Percentiles rank a stretch among this genome's conserved stretches.
These are phyloP conservation scores for Saururus chinensis DNA, from an alignment of 164 flowering plant genomes.

Conservation along the genomic window DNA sequence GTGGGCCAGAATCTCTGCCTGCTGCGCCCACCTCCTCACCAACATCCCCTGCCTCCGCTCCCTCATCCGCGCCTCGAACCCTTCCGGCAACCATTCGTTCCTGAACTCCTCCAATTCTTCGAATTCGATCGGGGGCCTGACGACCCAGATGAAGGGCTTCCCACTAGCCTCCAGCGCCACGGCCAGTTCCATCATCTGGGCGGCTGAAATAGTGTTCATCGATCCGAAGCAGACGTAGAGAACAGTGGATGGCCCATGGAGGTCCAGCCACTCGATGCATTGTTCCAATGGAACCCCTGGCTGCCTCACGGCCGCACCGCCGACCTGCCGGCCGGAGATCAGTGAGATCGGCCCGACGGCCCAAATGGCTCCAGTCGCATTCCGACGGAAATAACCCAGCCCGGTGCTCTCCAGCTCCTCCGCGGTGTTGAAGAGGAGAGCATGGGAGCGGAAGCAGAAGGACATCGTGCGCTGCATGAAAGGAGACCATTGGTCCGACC, in stretches of 20 bases:
- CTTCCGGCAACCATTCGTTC: conserved; percentile 15
- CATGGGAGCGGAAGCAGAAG: not conserved
- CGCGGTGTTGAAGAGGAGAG: conserved; percentile 28
- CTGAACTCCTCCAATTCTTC: conserved; percentile 11
- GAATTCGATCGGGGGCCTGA: conserved; percentile 19
- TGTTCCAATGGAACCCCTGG: conserved; percentile 4
- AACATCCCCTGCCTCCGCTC: conserved; percentile 6
- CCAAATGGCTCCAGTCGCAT: conserved; percentile 22
- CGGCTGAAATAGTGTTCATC: conserved; percentile 30
- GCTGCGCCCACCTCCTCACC: conserved; percentile 12
- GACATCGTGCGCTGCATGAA: not conserved
- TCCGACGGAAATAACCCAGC: conserved; percentile 20
- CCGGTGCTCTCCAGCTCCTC: conserved; percentile 39
- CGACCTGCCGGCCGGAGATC: not conserved
- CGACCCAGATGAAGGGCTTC: conserved; percentile 31
- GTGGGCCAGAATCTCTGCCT: conserved; percentile 10
- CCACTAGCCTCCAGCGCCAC: conserved; percentile 37
- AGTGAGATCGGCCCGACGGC: conserved; percentile 9
- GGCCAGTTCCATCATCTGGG: conserved; percentile 49
- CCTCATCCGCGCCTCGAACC: conserved; percentile 9
- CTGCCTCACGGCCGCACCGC: conserved; percentile 3
- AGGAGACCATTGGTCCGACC: not conserved
- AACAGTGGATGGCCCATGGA: conserved; percentile 32
- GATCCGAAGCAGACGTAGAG: conserved; percentile 53
- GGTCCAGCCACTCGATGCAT: conserved; percentile 33